phyloP scores from a whole-genome alignment of 2,329 filamentous ascomycete genomes.

The Fusarium miscanthi region DNA sequence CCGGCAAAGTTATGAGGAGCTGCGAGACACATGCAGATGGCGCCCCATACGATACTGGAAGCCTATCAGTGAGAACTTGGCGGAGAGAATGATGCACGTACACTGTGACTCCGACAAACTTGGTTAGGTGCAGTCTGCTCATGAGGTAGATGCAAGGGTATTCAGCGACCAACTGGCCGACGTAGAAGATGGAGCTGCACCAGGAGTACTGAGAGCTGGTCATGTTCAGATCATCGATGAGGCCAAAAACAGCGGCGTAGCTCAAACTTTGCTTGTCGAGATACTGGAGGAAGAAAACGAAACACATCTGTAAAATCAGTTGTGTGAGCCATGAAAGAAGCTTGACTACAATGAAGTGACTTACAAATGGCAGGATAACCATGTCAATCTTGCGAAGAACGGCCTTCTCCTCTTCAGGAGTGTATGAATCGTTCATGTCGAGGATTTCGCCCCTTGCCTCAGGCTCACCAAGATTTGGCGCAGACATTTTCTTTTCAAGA shows the following conservation, averaged over 20 bases:
- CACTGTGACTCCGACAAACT: not conserved
- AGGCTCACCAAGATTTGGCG: not conserved
- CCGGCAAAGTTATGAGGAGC: not conserved
- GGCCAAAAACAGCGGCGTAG: not conserved
- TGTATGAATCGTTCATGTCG: not conserved
- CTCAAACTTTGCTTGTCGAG: not conserved
- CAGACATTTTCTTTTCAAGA: not conserved
- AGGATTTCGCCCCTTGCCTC: not conserved
- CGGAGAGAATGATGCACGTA: rapidly evolving
- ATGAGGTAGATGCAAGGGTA: not conserved
- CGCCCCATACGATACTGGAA: not conserved
- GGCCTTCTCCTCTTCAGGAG: not conserved
- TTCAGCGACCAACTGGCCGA: not conserved
- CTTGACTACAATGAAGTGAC: rapidly evolving
- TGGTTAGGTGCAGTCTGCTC: not conserved
- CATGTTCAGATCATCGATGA: not conserved
- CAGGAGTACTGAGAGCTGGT: not conserved
- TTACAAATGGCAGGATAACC: not conserved
- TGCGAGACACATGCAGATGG: not conserved
- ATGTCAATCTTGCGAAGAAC: slow-evolving; percentile 2
- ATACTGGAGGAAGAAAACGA: not conserved
- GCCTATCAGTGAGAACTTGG: rapidly evolving
- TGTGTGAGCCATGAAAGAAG: not conserved
- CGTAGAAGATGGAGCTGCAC: not conserved
- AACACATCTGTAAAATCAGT: not conserved